These are phyloP conservation scores for Suillus subalutaceus DNA, from an alignment of 768 basidiomycete genomes.

Conservation along the genomic window DNA sequence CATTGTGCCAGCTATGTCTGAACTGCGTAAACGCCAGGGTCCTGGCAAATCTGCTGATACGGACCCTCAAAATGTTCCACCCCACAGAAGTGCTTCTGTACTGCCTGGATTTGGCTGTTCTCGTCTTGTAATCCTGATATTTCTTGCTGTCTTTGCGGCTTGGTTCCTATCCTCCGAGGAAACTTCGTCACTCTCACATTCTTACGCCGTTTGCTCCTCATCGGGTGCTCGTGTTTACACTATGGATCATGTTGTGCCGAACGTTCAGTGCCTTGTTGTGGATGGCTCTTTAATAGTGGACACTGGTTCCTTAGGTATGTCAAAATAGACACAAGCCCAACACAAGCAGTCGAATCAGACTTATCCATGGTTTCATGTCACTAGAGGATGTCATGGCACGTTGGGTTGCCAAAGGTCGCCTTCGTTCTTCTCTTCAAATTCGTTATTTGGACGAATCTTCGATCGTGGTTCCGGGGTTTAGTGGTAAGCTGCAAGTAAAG, in stretches of 20 bases:
- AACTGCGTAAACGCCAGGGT: constrained; percentile 17
- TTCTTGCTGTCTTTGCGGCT: constrained; percentile 13
- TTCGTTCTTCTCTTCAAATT: constrained; percentile 36
- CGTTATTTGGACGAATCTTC: constrained; percentile 57
- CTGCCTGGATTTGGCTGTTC: neutral
- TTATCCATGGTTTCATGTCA: constrained; percentile 9
- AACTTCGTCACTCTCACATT: constrained; percentile 21
- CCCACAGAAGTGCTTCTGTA: neutral
- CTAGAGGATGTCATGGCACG: constrained; percentile 46
- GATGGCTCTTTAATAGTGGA: constrained; percentile 51
- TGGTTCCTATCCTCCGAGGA: constrained; percentile 14
- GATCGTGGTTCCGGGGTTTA: constrained; percentile 72
- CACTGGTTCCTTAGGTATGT: constrained; percentile 58
- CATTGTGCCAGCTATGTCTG: constrained; percentile 9
- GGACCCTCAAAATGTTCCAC: neutral
- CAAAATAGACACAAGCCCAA: neutral
- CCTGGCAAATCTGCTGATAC: neutral
- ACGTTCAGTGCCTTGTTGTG: constrained; percentile 67
- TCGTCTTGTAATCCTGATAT: constrained; percentile 12
- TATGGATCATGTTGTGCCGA: constrained; percentile 56
- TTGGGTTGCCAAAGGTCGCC: constrained; percentile 36
- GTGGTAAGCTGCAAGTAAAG: constrained; percentile 48
- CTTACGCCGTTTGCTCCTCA: constrained; percentile 67
- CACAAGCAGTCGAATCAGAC: constrained; percentile 7
- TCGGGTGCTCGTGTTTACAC: constrained; percentile 60